Conservation (phyloP, 2,329 filamentous ascomycete species). For the Didymella exigua region DNA sequence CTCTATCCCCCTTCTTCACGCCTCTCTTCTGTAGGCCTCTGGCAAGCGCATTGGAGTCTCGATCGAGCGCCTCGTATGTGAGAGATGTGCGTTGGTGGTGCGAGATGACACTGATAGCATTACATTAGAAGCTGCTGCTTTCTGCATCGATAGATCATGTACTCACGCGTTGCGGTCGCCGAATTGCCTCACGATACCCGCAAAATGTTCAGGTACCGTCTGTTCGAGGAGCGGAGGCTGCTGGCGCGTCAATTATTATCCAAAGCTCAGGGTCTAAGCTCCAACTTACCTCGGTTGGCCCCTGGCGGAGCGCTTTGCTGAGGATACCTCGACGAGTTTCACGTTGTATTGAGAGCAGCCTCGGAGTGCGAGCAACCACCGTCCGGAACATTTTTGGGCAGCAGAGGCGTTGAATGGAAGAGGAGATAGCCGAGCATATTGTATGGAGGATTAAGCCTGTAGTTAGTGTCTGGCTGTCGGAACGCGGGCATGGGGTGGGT, state of each 20-base stretch:
- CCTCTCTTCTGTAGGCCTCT: conserved; percentile 71
- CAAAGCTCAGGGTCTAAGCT: conserved; percentile 4
- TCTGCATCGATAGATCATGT: no score
- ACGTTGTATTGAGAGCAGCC: background rate
- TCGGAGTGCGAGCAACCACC: conserved; percentile 28
- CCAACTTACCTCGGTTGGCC: conserved; percentile 40
- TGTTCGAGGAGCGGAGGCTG: conserved; percentile 70
- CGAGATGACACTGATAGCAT: conserved; percentile 58
- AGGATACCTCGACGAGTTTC: conserved; percentile 33
- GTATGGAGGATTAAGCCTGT: conserved; percentile 4
- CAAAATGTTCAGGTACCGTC: conserved; percentile 76
- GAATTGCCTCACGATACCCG: conserved; percentile 65
- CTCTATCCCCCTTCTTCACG: conserved; percentile 79
- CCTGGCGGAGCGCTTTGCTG: conserved; percentile 40
- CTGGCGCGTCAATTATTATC: conserved; percentile 13
- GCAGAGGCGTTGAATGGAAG: conserved; percentile 19
- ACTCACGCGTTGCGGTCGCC: conserved; percentile 68
- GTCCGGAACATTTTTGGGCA: conserved; percentile 37
- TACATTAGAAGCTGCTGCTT: background rate
- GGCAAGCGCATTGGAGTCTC: conserved; percentile 76
- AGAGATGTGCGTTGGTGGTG: conserved; percentile 67
- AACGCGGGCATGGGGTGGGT: conserved; percentile 15
- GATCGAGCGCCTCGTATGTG: conserved; percentile 77
- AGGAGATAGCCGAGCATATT: conserved; percentile 12
- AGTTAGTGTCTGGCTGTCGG: conserved; percentile 8